These are phyloP conservation scores for Austropuccinia psidii DNA, from an alignment of 1,284 basidiomycete species.

Conservation along the genomic window DNA sequence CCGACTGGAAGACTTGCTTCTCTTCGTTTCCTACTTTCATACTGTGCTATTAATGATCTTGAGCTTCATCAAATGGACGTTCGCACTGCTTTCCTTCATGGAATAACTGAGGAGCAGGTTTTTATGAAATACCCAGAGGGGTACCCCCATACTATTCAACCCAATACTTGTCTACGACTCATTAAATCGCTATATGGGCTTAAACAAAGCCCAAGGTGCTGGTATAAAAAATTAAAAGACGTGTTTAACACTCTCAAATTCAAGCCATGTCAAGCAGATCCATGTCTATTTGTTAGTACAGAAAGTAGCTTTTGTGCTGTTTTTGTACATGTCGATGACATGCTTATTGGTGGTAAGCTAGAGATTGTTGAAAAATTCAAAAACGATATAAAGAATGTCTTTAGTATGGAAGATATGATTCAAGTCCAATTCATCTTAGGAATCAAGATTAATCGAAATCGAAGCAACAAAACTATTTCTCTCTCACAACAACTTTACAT, in stretches of 20 bases:
- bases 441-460: too few relatives aligned
- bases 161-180: background rate
- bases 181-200: slow-evolving; percentile 9
- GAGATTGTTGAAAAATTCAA: too few relatives aligned
- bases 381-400: too few relatives aligned
- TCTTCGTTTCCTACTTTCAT: background rate
- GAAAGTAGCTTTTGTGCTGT: background rate
- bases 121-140: background rate
- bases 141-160: background rate
- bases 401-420: too few relatives aligned
- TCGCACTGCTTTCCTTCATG: background rate
- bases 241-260: too few relatives aligned
- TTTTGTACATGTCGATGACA: too few relatives aligned
- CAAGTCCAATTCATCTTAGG: too few relatives aligned
- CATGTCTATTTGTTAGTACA: too few relatives aligned
- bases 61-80: slow-evolving; percentile 23
- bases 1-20: background rate
- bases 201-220: slow-evolving; percentile 1
- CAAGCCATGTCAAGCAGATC: too few relatives aligned
- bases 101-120: background rate
- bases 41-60: background rate
- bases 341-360: too few relatives aligned
- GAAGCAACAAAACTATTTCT: too few relatives aligned
- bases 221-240: background rate
- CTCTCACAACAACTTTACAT: too few relatives aligned